phyloP scores from a whole-genome alignment of 768 basidiomycete genomes.

The Russula sp. region DNA sequence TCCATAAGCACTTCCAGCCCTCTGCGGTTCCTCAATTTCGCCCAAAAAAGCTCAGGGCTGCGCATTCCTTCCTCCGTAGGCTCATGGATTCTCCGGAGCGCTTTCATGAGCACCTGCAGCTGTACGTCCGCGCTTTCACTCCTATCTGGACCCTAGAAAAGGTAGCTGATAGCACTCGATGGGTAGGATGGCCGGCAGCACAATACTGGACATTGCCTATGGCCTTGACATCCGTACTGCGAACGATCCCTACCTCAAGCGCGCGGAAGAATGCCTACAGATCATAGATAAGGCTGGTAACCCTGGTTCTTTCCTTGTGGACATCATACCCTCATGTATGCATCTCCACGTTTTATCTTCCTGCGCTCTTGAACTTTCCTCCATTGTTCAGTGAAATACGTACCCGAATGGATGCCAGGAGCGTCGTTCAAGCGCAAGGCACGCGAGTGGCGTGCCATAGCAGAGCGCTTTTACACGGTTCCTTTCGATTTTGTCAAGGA shows the following conservation, averaged over 20 bases:
- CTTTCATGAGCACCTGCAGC: slow-evolving; percentile 32
- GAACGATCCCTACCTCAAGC: slow-evolving; percentile 23
- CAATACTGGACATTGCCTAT: slow-evolving; percentile 22
- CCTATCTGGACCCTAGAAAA: background rate
- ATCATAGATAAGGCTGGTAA: slow-evolving; percentile 20
- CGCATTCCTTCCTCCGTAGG: slow-evolving; percentile 31
- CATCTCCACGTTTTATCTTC: background rate
- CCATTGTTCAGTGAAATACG: slow-evolving; percentile 22
- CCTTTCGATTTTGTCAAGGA: slow-evolving; percentile 25
- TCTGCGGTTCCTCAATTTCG: slow-evolving; percentile 28
- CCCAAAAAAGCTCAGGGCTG: slow-evolving; percentile 30
- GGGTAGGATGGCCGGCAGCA: slow-evolving; percentile 21
- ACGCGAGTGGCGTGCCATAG: slow-evolving; percentile 21
- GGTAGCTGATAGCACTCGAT: background rate
- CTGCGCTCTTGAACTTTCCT: background rate
- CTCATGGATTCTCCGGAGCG: slow-evolving; percentile 33
- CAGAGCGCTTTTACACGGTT: slow-evolving; percentile 19
- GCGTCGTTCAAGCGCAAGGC: slow-evolving; percentile 26
- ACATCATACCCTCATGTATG: slow-evolving; percentile 27
- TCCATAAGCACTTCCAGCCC: slow-evolving; percentile 27
- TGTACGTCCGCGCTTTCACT: slow-evolving; percentile 27
- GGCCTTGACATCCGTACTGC: slow-evolving; percentile 20
- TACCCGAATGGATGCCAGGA: slow-evolving; percentile 28
- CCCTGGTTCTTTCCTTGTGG: slow-evolving; percentile 28
- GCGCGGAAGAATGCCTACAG: slow-evolving; percentile 20